Conservation (phyloP, 768 basidiomycete genomes). For the Suillus occidentalis region DNA sequence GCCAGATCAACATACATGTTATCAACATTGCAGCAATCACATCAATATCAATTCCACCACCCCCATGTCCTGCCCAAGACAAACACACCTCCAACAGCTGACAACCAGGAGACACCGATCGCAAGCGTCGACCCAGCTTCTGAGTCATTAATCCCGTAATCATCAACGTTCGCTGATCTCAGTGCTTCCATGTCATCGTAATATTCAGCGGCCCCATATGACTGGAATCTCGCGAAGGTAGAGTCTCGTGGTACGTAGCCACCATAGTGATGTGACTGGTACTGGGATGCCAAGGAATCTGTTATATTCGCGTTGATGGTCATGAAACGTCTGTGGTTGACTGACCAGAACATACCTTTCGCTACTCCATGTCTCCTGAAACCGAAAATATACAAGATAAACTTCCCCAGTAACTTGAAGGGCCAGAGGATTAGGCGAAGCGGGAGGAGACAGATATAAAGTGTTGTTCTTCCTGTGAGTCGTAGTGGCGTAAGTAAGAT, state of each 20-base stretch:
- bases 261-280: conserved; percentile 12
- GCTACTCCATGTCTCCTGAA: conserved; percentile 3
- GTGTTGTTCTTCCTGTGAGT: background rate
- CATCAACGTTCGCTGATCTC: background rate
- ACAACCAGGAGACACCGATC: background rate
- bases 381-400: conserved; percentile 3
- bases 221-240: conserved; percentile 8
- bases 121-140: background rate
- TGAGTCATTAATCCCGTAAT: background rate
- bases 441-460: background rate
- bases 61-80: conserved; percentile 9
- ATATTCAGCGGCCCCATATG: conserved; percentile 7
- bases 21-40: background rate
- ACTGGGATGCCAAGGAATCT: conserved; percentile 13
- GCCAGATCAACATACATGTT: background rate
- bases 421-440: conserved; percentile 1
- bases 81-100: background rate
- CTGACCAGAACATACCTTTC: background rate
- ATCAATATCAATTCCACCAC: background rate
- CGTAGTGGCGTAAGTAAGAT: conserved; percentile 2
- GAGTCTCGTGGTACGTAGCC: conserved; percentile 11
- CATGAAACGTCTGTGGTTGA: background rate
- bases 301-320: background rate
- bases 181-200: background rate
- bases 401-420: background rate